Base-by-base conservation (phyloP, 2,329 filamentous ascomycete genomes). In the Lizonia empirigonia region DNA sequence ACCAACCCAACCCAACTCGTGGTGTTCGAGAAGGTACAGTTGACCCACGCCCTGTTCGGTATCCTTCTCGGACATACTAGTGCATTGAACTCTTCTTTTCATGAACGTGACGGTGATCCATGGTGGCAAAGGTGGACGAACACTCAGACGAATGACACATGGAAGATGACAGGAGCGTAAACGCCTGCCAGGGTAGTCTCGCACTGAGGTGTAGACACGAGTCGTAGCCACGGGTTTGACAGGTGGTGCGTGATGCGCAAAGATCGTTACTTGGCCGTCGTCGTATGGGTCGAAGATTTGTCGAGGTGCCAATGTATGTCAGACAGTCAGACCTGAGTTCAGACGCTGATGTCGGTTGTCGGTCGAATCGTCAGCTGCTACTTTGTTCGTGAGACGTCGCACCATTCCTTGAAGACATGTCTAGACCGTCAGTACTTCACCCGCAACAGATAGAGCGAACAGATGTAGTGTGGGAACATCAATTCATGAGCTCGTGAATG, bases 401-500 rank as follows among this genome's bases (percentile, higher is more conserved):
- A n/a, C 27, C 22, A 33, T 32, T 48, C 16, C 29, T 18, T 18
- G 8, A 24, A 16, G 13, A 9, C 10, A 16, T 7, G 9, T 7
- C 42, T 52, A 18, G n/a, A 7, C 4, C 47, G 30, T 52, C 38
- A 52, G 42, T 27, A 30, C 10, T 32, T 52, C 44, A 47, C 42
- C 22, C 12, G 16, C 7, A 16, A 12, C 8, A 24, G 23, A 18
- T 8, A 22, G 26, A 22, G 16, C 42, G 19, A 38, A 30, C 33
- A 33, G 7, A n/a, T 36, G 26, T 34, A 19, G 35, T 27, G 18
- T 32, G 45, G 45, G 23, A 44, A 54, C 51, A 54, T 46, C 41
- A 50, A 36, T 59, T 66, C 62, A 63, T 66, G 56, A 66, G 58
- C 50, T 66, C 59, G 64, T 69, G 61, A 64, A 64, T 58, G 59